A percentile compares a stretch with the other conserved stretches of the same genome.
phyloP scores from a whole-genome alignment of 768 basidiomycete species.

The Tremella mesenterica region DNA sequence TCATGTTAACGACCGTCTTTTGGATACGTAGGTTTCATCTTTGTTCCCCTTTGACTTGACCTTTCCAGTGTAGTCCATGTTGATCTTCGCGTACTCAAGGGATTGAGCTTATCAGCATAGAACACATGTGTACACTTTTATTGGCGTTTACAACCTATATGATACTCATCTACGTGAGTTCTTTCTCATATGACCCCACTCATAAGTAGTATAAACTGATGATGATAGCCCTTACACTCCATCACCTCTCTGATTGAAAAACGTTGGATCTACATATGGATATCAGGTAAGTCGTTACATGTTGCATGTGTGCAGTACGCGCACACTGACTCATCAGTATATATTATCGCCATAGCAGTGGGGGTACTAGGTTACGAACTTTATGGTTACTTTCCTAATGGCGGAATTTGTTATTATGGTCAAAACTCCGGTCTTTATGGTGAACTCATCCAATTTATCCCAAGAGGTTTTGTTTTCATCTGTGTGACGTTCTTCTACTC shows the following conservation, averaged over 20 bases:
- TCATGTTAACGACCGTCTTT: slow-evolving; percentile 28
- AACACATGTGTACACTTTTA: slow-evolving; percentile 44
- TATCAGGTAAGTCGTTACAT: slow-evolving; percentile 16
- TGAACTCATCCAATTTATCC: slow-evolving; percentile 45
- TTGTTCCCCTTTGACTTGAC: background rate
- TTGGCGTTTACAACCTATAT: slow-evolving; percentile 43
- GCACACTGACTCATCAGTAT: slow-evolving; percentile 20
- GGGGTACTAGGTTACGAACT: slow-evolving; percentile 31
- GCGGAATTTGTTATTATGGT: slow-evolving; percentile 42
- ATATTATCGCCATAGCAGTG: slow-evolving; percentile 25
- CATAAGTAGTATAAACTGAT: background rate
- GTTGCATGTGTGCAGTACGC: background rate
- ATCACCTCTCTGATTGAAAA: slow-evolving; percentile 37
- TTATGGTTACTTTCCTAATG: slow-evolving; percentile 36
- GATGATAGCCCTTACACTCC: slow-evolving; percentile 32
- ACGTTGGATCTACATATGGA: slow-evolving; percentile 35
- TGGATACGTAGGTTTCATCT: slow-evolving; percentile 31
- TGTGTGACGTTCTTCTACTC: slow-evolving; percentile 40
- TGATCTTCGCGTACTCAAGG: too few relatives aligned
- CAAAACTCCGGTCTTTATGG: slow-evolving; percentile 38
- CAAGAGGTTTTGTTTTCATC: slow-evolving; percentile 40
- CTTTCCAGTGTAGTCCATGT: too few relatives aligned
- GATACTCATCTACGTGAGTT: slow-evolving; percentile 44
- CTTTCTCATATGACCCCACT: background rate
- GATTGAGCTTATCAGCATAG: slow-evolving; percentile 15